Evolutionary conservation across 2,329 filamentous ascomycete species (phyloP).

Genomic region (Trichoderma pleuroti): DNA sequence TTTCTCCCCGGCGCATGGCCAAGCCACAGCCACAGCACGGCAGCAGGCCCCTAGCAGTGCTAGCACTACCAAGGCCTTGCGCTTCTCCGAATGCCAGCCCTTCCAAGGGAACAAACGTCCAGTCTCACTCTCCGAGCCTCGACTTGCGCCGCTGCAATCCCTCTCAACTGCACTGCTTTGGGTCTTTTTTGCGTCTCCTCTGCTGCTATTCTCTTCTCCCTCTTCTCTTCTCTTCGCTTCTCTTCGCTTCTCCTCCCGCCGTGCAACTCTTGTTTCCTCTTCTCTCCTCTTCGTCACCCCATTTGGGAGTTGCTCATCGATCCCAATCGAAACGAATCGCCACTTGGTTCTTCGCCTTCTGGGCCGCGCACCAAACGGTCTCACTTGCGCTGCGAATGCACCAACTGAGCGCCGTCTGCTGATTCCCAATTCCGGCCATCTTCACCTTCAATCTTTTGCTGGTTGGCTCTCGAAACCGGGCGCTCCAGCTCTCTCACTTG

Average conservation of each 20-base stretch:
- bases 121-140: not conserved
- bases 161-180: not conserved
- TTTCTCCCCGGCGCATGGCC: not conserved
- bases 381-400: not conserved
- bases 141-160: not conserved
- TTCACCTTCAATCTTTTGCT: not conserved
- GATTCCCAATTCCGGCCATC: not conserved
- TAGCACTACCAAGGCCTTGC: too few species aligned
- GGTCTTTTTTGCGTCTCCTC: not conserved
- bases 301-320: not conserved
- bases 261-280: not conserved
- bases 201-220: not conserved
- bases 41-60: not conserved
- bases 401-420: not conserved
- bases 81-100: not conserved
- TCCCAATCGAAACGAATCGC: not conserved
- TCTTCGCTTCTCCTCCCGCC: not conserved
- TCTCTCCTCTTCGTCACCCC: not conserved
- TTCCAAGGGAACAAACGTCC: not conserved
- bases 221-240: not conserved
- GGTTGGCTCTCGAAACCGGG: not conserved
- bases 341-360: not conserved
- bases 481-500: not conserved
- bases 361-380: not conserved
- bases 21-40: slow-evolving; percentile 12